phyloP scores from a whole-genome alignment of 345 rosid species.

The Lumnitzera racemosa region DNA sequence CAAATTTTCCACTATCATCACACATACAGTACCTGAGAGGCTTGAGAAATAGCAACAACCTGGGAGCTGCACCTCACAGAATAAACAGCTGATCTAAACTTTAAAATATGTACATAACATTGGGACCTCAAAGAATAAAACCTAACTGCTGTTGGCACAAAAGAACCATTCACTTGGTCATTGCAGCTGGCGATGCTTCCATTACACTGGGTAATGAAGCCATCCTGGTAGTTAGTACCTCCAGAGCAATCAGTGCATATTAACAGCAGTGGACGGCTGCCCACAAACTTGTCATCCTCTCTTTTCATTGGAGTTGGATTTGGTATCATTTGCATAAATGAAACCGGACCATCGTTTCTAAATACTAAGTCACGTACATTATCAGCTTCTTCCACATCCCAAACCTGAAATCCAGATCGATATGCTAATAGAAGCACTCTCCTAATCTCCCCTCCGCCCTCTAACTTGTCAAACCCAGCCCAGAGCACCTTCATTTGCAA shows the following conservation, averaged over 20 bases:
- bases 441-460: conserved; percentile 41
- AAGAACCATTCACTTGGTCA: conserved; percentile 34
- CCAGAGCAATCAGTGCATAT: conserved; percentile 64
- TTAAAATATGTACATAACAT: conserved; percentile 58
- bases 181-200: conserved; percentile 27
- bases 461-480: conserved; percentile 95
- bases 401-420: conserved; percentile 86
- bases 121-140: conserved; percentile 81
- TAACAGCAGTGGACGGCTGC: conserved; percentile 64
- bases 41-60: conserved; percentile 74
- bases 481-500: conserved; percentile 54
- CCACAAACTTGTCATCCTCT: conserved; percentile 40
- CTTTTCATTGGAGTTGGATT: conserved; percentile 35
- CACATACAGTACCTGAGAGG: conserved; percentile 57
- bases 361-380: conserved; percentile 72
- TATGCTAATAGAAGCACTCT: conserved; percentile 72
- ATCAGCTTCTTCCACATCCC: conserved; percentile 93
- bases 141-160: conserved; percentile 45
- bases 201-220: conserved; percentile 22
- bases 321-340: conserved; percentile 78
- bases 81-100: conserved; percentile 67
- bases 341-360: conserved; percentile 69
- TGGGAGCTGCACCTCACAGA: conserved; percentile 87
- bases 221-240: conserved; percentile 29
- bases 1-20: not conserved